Conservation (phyloP, 225 moss, liverwort and hornwort species). For the Neckera pumila region DNA sequence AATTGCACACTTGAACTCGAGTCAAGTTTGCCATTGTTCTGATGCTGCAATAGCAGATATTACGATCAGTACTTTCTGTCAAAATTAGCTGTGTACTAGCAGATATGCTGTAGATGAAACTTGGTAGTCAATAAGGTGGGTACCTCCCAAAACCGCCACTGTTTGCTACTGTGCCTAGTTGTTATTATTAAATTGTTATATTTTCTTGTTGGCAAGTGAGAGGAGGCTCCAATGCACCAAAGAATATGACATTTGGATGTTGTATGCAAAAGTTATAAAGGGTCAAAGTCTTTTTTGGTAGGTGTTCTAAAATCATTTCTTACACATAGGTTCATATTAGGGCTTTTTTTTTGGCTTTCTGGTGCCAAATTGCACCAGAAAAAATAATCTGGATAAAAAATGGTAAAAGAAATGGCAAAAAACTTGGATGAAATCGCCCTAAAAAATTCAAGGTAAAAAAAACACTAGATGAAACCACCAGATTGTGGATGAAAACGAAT, state of each 20-base stretch:
- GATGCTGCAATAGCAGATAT: neutral
- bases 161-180: neutral
- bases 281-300: neutral
- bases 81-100: neutral
- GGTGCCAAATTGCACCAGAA: too few relatives aligned
- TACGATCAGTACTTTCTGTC: neutral
- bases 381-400: too few relatives aligned
- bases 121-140: neutral
- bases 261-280: neutral
- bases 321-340: fast-evolving
- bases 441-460: too few relatives aligned
- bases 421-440: too few relatives aligned
- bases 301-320: neutral
- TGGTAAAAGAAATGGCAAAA: too few relatives aligned
- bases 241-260: neutral
- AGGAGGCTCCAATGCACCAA: too few relatives aligned
- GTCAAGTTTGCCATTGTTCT: neutral
- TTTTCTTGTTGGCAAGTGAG: neutral
- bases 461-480: too few relatives aligned
- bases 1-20: neutral
- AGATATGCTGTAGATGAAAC: neutral
- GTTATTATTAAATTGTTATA: neutral
- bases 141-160: neutral
- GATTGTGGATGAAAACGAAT: too few relatives aligned
- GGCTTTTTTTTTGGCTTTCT: too few relatives aligned